Base-by-base conservation (phyloP, 140 eudicot species). In the Bidens hawaiensis region DNA sequence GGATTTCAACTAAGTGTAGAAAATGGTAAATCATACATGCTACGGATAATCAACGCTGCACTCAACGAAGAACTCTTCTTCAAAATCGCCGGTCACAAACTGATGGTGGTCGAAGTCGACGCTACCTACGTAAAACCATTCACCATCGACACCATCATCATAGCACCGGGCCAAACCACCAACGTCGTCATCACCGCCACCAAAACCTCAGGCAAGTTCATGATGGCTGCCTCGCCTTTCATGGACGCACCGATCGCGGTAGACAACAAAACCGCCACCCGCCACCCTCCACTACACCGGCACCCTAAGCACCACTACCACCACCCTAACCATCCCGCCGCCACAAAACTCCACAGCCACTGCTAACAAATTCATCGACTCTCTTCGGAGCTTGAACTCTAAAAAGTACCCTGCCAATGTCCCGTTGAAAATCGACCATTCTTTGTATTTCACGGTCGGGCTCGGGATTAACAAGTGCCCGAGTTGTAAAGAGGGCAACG, bases 21-120 rank as follows among this genome's bases (percentile, higher is more conserved):
- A 27, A 72, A 76, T 6, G 94, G 94, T 6, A 84, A 87, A 71
- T 75, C 85, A 3, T 87, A 87, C 83, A 64, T 87, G 89, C 74
- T 87, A 49, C 87, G 96, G 0, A 64, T 87, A 43, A 72, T 87
- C 86, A 87, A 79, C 38, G 94, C 96, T 65, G 96, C 94, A 23
- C 96, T 87, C 83, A 87, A 87, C 58, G 96, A 87, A 71, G 96
- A 87, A 57, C 94, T 87, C 53, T 87, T 87, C 74, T 87, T 87
- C 84, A 87, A 84, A 49, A 87, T 87, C 61, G 96, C 96, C 24
- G 94, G 94, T 15, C 96, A 87, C 67, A 65, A 81, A 26, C 70
- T 87, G 52, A 84, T 76, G 14, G 96, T 87, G 4, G 96, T 87
- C 0, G 96, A 87, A 72, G 94, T 87, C 5, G 96, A 87, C 63